Base-by-base conservation (phyloP, 306 rosid species). In the Ceratonia siliqua region DNA sequence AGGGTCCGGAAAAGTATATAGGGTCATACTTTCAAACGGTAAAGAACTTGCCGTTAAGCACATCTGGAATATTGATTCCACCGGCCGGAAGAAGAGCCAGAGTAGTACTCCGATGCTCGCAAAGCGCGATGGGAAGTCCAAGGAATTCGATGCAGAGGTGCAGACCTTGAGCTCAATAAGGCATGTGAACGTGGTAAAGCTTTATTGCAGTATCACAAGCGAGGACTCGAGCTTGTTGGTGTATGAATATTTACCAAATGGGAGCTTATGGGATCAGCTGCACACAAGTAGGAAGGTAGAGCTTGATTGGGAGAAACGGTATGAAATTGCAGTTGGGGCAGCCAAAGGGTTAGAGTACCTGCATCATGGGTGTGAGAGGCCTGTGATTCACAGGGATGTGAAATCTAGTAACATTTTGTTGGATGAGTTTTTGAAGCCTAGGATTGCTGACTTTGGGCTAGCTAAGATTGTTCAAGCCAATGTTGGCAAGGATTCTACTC, bases 281-380 rank as follows among this genome's bases (percentile, higher is more conserved):
- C 98, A 92, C 73, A 65, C 81, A 2, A 63, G 81, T 48, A 78
- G 36, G 52, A 95, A 95, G 75, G 72, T 81, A 84, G 90, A 88
- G 85, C 92, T 95, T 41, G 99, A 89, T 68, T 95, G 99, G 99
- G 92, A 90, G 4, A 78, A 86, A 0, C 84, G 99, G 73, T 81
- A 89, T n/a, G 96, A 89, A 46, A 90, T 95, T 2, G 96, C 98
- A 0, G 83, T 89, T 0, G 99, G 99, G 0, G 93, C 96, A 0
- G 97, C 98, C 15, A 95, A 83, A 67, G 99, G 99, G n/a, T 67
- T 95, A 71, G 99, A 90, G 89, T 92, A 95, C 70, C 62, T 95
- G 2, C 99, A 95, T 70, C 99, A 92, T 50, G 91, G 98, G 4
- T 86, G 89, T 27, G 92, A 87, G 65, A 87, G 83, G 58, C 96